These are phyloP conservation scores for Lasiodiplodia hormozganensis DNA, from an alignment of 2,329 filamentous ascomycete genomes.

Conservation along the genomic window DNA sequence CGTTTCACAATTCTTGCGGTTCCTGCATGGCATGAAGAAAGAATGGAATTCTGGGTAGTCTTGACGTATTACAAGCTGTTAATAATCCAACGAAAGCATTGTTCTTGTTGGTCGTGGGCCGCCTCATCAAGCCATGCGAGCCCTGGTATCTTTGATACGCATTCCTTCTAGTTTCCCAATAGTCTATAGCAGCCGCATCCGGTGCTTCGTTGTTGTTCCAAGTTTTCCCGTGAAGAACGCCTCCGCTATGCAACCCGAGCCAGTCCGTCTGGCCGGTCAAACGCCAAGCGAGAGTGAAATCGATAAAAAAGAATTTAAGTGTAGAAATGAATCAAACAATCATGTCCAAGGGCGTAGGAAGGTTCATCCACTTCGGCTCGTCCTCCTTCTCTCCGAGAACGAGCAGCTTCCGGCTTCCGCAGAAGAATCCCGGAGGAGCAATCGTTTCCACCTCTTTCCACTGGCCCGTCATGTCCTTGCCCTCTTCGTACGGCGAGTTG, in stretches of 20 bases:
- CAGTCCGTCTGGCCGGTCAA: not conserved
- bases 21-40: slow-evolving; percentile 13
- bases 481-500: slow-evolving; percentile 43
- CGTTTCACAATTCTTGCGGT: not conserved
- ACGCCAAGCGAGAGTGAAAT: slow-evolving; percentile 17
- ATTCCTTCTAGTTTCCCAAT: not conserved
- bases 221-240: slow-evolving; percentile 6
- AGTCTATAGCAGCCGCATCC: not conserved
- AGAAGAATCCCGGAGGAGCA: slow-evolving; percentile 64
- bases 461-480: slow-evolving; percentile 38
- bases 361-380: slow-evolving; percentile 42
- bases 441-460: slow-evolving; percentile 57
- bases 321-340: not conserved
- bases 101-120: slow-evolving; percentile 15
- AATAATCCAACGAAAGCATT: not conserved
- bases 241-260: slow-evolving; percentile 16
- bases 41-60: slow-evolving; percentile 4
- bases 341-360: slow-evolving; percentile 35
- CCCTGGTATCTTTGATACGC: slow-evolving; percentile 17
- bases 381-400: slow-evolving; percentile 50
- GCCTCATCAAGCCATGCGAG: slow-evolving; percentile 1
- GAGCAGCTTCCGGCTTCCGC: slow-evolving; percentile 62
- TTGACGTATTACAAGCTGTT: slow-evolving; percentile 11
- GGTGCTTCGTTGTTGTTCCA: slow-evolving; percentile 1
- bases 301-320: not conserved